A percentile compares a stretch with the other conserved stretches of the same genome.
Conservation (phyloP, 2,329 filamentous ascomycete genomes). For the Gnomoniopsis smithogilvyi region DNA sequence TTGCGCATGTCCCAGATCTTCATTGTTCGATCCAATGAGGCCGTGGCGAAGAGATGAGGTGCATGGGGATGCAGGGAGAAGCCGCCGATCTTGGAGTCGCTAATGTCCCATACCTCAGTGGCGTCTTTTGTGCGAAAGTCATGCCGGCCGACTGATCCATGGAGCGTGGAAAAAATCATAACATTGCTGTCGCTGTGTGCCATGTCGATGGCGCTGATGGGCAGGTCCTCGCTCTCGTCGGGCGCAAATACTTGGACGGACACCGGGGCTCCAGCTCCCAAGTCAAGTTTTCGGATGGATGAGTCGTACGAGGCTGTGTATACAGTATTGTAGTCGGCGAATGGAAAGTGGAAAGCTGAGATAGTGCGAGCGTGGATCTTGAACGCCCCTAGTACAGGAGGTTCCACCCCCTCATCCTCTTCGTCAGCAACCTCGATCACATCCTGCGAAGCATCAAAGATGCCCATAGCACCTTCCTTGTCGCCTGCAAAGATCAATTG, state of each 20-base stretch:
- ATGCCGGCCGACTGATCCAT: slow-evolving; percentile 76
- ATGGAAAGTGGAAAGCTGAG: slow-evolving; percentile 75
- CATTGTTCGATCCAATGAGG: slow-evolving; percentile 82
- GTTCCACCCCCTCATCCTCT: slow-evolving; percentile 63
- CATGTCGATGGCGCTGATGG: slow-evolving; percentile 83
- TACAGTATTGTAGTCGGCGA: slow-evolving; percentile 68
- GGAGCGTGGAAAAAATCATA: slow-evolving; percentile 83
- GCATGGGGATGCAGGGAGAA: slow-evolving; percentile 80
- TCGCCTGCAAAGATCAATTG: slow-evolving; percentile 90
- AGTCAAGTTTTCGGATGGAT: slow-evolving; percentile 81
- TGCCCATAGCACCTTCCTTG: slow-evolving; percentile 84
- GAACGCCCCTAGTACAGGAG: slow-evolving; percentile 82
- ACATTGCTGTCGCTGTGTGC: slow-evolving; percentile 65
- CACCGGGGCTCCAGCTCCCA: slow-evolving; percentile 63
- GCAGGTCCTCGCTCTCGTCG: slow-evolving; percentile 67
- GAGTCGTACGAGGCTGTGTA: slow-evolving; percentile 92
- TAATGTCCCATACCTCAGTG: slow-evolving; percentile 69
- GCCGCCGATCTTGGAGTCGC: slow-evolving; percentile 93
- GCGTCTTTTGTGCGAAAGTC: slow-evolving; percentile 65
- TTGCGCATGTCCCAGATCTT: slow-evolving; percentile 92
- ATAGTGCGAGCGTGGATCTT: slow-evolving; percentile 91
- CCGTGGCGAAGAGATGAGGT: slow-evolving; percentile 82
- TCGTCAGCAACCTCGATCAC: slow-evolving; percentile 49
- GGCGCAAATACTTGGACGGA: slow-evolving; percentile 83
- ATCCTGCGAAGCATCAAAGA: slow-evolving; percentile 83